Evolutionary conservation across 345 rosid species (phyloP), one percentile per base, ranked within the genome.

Genomic region (Excoecaria agallocha): DNA sequence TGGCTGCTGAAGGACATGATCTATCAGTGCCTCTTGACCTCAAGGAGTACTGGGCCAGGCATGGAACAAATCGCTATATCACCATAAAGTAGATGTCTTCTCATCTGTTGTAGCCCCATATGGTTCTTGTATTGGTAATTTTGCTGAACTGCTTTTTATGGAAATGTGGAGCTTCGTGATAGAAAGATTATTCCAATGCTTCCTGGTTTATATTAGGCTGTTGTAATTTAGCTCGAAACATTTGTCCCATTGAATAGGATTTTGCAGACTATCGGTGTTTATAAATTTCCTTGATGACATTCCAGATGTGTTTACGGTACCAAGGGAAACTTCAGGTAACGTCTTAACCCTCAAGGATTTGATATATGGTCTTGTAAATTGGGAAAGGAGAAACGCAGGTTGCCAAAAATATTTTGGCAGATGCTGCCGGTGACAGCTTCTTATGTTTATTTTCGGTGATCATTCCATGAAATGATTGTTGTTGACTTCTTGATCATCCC

Each of bases 41-140:
- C 48, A 95, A 90, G 74, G 89, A 87, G 71, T 89, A 82, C 82
- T 95, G 99, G 99, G 97, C 97, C 71, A 88, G 83, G 83, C 98
- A 93, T 41, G 98, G 99, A 55, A 93, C 99, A 0, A 95, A 95
- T 50, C 93, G 96, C 66, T 91, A 95, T 86, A 90, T 93, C 84
- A 91, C 96, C 79, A 95, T 95, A 76, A 95, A 93, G 89, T 95
- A 91, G 81, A 69, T 62, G 70, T 35, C 69, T 74, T 22, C 64
- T 51, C 49, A 12, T 46, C 64, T 59, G 50, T 65, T 56, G 50
- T 69, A 57, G 69, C 46, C 30, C 38, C 70, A 30, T 41, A 22
- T 57, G 54, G 39, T 30, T 66, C 48, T 68, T 19, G 5, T 59
- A 63, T 80, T 62, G 58, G 43, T 61, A 69, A 63, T 62, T 50